Evolutionary conservation across 306 rosid species (phyloP), one percentile per base, ranked within the genome.

Genomic region (Trifolium repens): DNA sequence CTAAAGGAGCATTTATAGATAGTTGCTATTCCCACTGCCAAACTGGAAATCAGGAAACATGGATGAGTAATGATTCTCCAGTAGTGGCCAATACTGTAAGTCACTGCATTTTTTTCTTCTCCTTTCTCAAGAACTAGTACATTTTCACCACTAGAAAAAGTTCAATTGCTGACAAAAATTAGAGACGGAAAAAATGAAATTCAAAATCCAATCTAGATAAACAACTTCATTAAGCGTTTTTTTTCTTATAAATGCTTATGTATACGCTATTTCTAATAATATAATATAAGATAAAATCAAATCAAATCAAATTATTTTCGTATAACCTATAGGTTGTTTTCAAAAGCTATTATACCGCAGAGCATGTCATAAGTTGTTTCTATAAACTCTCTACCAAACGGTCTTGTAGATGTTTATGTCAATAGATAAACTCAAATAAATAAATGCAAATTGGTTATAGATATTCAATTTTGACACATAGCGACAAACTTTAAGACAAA

Each of bases 11-110:
- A 79, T 94, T 91, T 46, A 84, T 92, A 68, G 97, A 92, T 57
- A 79, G 89, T 54, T 94, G 99, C 85, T 94, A 90, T 78, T 90
- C 96, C 3, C 99, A 94, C 83, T 92, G 99, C 82, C 99, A 94
- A 87, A 90, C 89, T 8, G 96, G 89, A 88, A 72, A 6, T 49
- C 99, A 94, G 73, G 99, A 92, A 81, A 89, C 96, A 42, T 94
- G 99, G 99, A n/a, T 88, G 71, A 81, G 91, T 81, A 74, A 39
- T 6, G 91, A 92, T 80, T 92, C 99, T 61, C 99, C 99, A 1
- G 5, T 80, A 70, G 68, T 94, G 14, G 82, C 49, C 60, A 83
- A 77, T 9, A 86, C 69, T 16, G 98, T 94, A 91, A 77, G 88
- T 27, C 39, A 35, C 79, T 72, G 44, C 76, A 53, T 10, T 30